Evolutionary conservation across 2,329 filamentous ascomycete species (phyloP), one percentile per base, ranked within the genome.

Genomic region (Ilyonectria robusta): DNA sequence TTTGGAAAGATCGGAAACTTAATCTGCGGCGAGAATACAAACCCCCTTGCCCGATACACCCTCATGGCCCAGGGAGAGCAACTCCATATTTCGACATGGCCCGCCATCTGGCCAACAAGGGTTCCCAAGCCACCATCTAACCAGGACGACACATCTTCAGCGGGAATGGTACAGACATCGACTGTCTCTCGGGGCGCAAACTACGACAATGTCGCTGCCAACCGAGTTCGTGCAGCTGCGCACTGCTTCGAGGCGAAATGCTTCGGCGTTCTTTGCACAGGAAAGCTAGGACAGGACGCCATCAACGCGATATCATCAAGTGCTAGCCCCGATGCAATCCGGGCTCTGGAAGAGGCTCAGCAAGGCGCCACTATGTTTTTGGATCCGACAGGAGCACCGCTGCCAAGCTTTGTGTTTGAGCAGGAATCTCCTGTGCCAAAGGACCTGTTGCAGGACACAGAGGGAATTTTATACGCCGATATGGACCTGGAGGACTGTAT

Each of bases 221-320:
- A 89, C 67, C 78, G 81, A n/a, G 85, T 79, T 0, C 78, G 87
- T 3, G 83, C 85, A 2, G 86, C 86, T 0, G 86, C 85, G 0
- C 86, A 89, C 72, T 88, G 86, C 68, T 89, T 89, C 68, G 87
- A 89, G 62, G 86, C 84, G 0, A 89, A 89, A 68, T 86, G 83
- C 48, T 89, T 88, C 53, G 87, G 86, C 0, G 81, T 89, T 1
- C 72, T 87, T 17, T 86, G 85, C 21, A 48, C 80, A 3, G 21
- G 21, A 21, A 21, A 21, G 21, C 21, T 21, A 21, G 21, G 21
- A 21, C 21, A 21, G 21, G 21, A 21, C 21, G 21, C 21, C 3
- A 21, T 21, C 21, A 3, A 21, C 21, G 21, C 0, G 78, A 82
- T 17, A 80, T 80, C 0, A 79, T 85, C 3, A 76, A 82, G 79